A percentile compares a stretch with the other conserved stretches of the same genome.
phyloP scores from a whole-genome alignment of 345 rosid genomes.

The Kandelia obovata region DNA sequence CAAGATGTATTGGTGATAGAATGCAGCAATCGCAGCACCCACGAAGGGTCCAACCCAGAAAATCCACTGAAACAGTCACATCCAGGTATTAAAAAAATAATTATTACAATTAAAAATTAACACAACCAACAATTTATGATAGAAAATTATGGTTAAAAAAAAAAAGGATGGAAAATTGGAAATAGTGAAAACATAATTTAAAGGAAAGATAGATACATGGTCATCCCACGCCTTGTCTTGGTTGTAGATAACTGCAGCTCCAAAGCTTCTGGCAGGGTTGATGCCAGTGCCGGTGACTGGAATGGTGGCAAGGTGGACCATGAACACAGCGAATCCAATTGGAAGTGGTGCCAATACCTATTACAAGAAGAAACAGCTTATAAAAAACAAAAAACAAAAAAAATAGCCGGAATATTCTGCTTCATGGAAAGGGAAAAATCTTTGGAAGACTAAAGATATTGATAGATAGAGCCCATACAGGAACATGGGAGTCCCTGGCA shows the following conservation, averaged over 20 bases:
- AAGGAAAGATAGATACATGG: slow-evolving; percentile 23
- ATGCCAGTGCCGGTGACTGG: slow-evolving; percentile 48
- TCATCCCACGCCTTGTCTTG: slow-evolving; percentile 42
- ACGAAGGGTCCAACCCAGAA: slow-evolving; percentile 53
- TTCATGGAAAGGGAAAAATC: neutral
- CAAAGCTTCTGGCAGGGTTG: slow-evolving; percentile 47
- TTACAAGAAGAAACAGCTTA: neutral
- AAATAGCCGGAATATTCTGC: neutral
- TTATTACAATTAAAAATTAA: too few species aligned
- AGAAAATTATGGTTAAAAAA: neutral
- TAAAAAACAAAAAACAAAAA: neutral
- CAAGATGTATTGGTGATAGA: slow-evolving; percentile 37
- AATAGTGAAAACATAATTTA: neutral
- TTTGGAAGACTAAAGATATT: neutral
- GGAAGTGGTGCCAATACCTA: slow-evolving; percentile 47
- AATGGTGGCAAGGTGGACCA: slow-evolving; percentile 47
- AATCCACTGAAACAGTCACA: slow-evolving; percentile 34
- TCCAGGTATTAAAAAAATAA: neutral
- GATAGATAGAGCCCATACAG: slow-evolving; percentile 18
- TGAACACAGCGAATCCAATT: slow-evolving; percentile 47
- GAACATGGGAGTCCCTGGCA: slow-evolving; percentile 49
- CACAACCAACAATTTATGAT: too few species aligned
- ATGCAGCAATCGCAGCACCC: slow-evolving; percentile 41
- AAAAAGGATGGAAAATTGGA: neutral
- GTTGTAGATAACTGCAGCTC: slow-evolving; percentile 39